phyloP scores from a whole-genome alignment of 148 eudicot species.

The Silene latifolia region DNA sequence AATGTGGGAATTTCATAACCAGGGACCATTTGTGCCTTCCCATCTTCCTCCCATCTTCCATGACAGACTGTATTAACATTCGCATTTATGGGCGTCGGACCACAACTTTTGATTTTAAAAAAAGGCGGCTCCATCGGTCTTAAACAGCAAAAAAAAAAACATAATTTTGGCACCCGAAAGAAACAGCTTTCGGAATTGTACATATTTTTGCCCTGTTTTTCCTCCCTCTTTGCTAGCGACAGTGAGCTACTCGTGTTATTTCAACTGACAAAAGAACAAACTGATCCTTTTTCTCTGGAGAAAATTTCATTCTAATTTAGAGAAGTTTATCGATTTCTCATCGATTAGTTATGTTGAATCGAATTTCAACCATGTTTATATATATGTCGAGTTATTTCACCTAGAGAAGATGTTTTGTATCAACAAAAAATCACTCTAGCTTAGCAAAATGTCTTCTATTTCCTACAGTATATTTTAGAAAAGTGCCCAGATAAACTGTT shows the following conservation, averaged over 20 bases:
- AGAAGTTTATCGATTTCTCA: neutral
- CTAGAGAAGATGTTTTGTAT: neutral
- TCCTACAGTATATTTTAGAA: too few species aligned
- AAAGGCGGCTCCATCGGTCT: neutral
- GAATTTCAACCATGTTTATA: neutral
- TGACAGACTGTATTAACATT: slow-evolving; percentile 11
- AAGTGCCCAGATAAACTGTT: neutral
- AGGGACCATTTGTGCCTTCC: slow-evolving; percentile 26
- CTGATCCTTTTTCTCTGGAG: neutral
- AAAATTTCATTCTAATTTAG: neutral
- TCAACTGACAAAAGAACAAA: slow-evolving; percentile 4
- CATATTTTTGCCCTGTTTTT: neutral
- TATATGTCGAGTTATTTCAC: neutral
- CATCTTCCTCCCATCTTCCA: slow-evolving; percentile 26
- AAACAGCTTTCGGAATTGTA: neutral
- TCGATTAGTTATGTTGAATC: neutral
- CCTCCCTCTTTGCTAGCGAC: neutral
- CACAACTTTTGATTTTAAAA: neutral
- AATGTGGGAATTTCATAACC: slow-evolving; percentile 17
- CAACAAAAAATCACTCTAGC: neutral
- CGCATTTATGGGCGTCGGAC: slow-evolving; percentile 16
- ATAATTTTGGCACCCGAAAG: neutral
- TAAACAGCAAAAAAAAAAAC: neutral
- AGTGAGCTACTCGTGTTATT: neutral
- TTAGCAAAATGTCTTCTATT: neutral